phyloP scores from a whole-genome alignment of 371 early-diverging fungal species.

The Mortierella sp. region DNA sequence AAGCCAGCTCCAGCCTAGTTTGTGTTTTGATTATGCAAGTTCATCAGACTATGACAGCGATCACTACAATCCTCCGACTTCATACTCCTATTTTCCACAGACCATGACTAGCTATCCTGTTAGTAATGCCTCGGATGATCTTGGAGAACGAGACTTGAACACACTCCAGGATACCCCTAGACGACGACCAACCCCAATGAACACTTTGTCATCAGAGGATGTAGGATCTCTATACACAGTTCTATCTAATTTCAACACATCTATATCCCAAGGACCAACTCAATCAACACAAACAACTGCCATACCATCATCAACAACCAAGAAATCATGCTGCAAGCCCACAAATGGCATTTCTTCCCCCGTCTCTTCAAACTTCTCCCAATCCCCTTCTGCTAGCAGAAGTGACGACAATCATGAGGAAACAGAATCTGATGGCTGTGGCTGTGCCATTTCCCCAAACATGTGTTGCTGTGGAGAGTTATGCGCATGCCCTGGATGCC shows the following conservation, averaged over 20 bases:
- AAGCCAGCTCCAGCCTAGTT: slow-evolving; percentile 18
- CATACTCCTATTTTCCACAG: slow-evolving; percentile 25
- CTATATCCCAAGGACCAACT: slow-evolving; percentile 9
- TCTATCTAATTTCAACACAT: slow-evolving; percentile 2
- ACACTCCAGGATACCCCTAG: background rate
- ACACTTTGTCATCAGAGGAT: slow-evolving; percentile 14
- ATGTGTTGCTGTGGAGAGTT: slow-evolving; percentile 57
- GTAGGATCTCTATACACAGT: slow-evolving; percentile 6
- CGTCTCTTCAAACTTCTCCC: background rate
- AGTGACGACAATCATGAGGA: background rate
- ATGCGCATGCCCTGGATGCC: slow-evolving; percentile 57
- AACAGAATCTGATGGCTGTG: slow-evolving; percentile 26
- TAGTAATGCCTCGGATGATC: slow-evolving; percentile 34
- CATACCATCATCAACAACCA: slow-evolving; percentile 1
- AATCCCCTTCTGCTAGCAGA: slow-evolving; percentile 2
- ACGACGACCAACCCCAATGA: background rate
- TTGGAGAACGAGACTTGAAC: slow-evolving; percentile 16
- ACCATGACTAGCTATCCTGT: slow-evolving; percentile 26
- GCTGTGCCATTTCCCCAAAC: slow-evolving; percentile 46
- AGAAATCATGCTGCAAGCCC: slow-evolving; percentile 28
- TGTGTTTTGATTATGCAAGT: slow-evolving; percentile 46
- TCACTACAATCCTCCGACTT: slow-evolving; percentile 23
- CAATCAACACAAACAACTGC: slow-evolving; percentile 1
- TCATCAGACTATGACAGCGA: slow-evolving; percentile 50
- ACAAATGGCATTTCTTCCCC: slow-evolving; percentile 1